Conservation (phyloP, 2,329 filamentous ascomycete genomes). For the Hymenoscyphus infarciens region DNA sequence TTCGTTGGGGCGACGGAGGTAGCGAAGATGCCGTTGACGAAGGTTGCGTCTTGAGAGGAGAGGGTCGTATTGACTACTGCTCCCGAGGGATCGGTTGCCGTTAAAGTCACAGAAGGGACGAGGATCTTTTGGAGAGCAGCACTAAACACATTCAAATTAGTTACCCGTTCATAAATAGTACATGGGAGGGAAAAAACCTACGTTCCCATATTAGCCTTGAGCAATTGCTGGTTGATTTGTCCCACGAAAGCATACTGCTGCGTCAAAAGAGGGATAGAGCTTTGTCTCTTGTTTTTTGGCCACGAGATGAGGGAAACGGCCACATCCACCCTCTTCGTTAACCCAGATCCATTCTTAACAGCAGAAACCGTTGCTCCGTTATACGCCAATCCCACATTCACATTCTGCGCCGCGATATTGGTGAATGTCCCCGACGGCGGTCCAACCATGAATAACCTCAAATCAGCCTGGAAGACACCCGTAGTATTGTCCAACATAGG, state of each 20-base stretch:
- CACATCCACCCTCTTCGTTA: slow-evolving; percentile 16
- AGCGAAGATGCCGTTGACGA: slow-evolving; percentile 63
- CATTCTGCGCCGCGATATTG: slow-evolving; percentile 48
- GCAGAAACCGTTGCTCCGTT: slow-evolving; percentile 50
- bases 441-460: slow-evolving; percentile 69
- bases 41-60: slow-evolving; percentile 66
- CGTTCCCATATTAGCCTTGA: slow-evolving; percentile 56
- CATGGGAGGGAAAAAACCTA: slow-evolving; percentile 42
- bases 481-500: slow-evolving; percentile 63
- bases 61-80: slow-evolving; percentile 58
- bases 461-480: slow-evolving; percentile 72
- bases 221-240: slow-evolving; percentile 56
- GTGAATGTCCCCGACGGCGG: slow-evolving; percentile 51
- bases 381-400: slow-evolving; percentile 54
- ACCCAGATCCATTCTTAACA: slow-evolving; percentile 34
- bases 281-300: slow-evolving; percentile 26
- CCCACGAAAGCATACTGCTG: slow-evolving; percentile 68
- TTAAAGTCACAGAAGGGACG: slow-evolving; percentile 65
- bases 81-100: slow-evolving; percentile 51
- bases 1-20: slow-evolving; percentile 32
- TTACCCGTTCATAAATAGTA: slow-evolving; percentile 37
- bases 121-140: slow-evolving; percentile 54
- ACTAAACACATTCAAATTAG: slow-evolving; percentile 33
- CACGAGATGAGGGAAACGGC: slow-evolving; percentile 29
- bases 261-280: slow-evolving; percentile 42